Evolutionary conservation across 2,329 filamentous ascomycete species (phyloP), one percentile per base, ranked within the genome.

Genomic region (Teratosphaeria viscida): DNA sequence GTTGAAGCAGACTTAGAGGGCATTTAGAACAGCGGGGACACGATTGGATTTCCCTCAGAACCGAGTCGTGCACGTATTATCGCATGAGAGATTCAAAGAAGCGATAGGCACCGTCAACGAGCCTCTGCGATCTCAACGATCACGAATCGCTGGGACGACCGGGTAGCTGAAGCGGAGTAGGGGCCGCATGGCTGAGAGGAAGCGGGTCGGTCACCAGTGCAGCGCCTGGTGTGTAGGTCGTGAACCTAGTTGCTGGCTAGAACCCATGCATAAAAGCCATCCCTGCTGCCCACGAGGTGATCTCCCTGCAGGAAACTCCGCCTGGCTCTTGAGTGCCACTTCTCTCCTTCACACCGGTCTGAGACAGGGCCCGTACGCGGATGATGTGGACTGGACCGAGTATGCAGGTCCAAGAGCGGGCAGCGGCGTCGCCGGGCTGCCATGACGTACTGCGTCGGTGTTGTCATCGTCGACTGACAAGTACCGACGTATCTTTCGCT

Each of bases 231-330:
- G 29, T 32, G 29, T 56, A 16, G n/a, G 26, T 27, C 47, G n/a
- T 8, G 23, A 27, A 37, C 23, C 54, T 37, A 54, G 26, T 27
- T 14, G 52, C 12, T 16, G 53, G 53, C 53, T 32, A 19, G 32
- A 8, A 26, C 12, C 53, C 53, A 29, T 32, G 27, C 39, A 32
- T 26, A 14, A 29, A 14, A 11, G 23, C 23, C 34, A 54, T 58
- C 56, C 56, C 49, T 58, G 52, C 49, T 26, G 52, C 19, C 57
- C 57, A 58, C 57, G 49, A 54, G 57, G 32, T 26, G 35, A 56
- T 43, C 54, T 16, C 26, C 49, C 43, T 53, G 27, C 26, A 32
- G 29, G 29, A 32, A 3, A 32, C 29, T 32, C 29, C 29, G 26
- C 29, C 14, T 23, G 14, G 11, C 23, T 27, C 29, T 53, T 14